Base-by-base conservation (phyloP, 164 flowering plant species). In the Magnolia changhungtana region DNA sequence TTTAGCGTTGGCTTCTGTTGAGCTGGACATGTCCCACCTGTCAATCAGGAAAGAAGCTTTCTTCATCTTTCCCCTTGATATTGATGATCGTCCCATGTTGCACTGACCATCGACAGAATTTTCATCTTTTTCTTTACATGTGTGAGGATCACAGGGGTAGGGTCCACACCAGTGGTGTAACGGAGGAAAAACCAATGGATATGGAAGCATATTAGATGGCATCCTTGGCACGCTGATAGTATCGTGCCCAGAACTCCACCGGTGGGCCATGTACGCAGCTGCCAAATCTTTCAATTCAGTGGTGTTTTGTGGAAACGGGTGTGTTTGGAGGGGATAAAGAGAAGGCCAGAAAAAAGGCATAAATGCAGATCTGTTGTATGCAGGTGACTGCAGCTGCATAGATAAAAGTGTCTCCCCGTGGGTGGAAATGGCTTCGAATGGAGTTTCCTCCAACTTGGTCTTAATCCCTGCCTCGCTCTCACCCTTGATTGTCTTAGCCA, bases 131-230 rank as follows among this genome's bases (percentile, higher is more conserved):
- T 76, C 75, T 68, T 74, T 75, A 23, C 27, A 19, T 55, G 69
- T 11, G 55, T 18, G 55, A 1, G 85, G 50, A 21, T 73, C 52
- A 68, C 16, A 24, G 63, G 78, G 69, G 24, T 69, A 84, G 49
- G 63, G 51, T 8, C 67, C 81, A 64, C 67, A 80, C 63, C 83
- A 74, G 49, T 76, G 80, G 45, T 79, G 80, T 29, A 85, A 85
- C 71, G 79, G 75, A 73, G 89, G 86, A 51, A 84, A 80, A 75
- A 88, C 83, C 93, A 90, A 93, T 75, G 92, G 94, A 37, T 81
- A 85, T 24, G 92, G 91, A 45, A 90, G 64, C 16, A 89, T 55
- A 76, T 83, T 87, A 0, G 85, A 75, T 8, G 92, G 89, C 58
- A 82, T 71, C 71, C 81, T 78, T 16, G 81, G 77, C 20, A 58